Base-by-base conservation (phyloP, 2,329 filamentous ascomycete species). In the Thielaviopsis euricoi region DNA sequence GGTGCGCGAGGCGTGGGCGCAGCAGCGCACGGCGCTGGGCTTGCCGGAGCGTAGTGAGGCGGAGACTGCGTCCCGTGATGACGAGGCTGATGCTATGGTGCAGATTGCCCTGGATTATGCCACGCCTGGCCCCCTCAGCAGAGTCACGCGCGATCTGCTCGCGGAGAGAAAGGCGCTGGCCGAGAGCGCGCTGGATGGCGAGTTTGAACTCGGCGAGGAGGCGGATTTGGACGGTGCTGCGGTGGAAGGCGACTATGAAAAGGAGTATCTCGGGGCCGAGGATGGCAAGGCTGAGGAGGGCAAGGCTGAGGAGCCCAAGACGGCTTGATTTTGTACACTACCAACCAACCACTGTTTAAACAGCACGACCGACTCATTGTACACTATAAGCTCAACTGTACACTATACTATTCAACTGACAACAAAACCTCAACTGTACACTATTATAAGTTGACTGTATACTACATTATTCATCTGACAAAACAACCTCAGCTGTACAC, bases 1-100 rank as follows among this genome's bases (percentile, higher is more conserved):
- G 21, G 78, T 94, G 55, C 81, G 83, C 68, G 77, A 78, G 63
- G 75, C 79, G 63, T 87, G 89, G 66, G 77, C 78, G 49, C 68
- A 72, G 54, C 77, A 95, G 73, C 76, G 89, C 61, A 71, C 74
- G 59, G 73, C 73, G 21, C 68, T 93, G 54, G 87, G 88, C 0
- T 66, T 95, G 60, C 65, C 69, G 55, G 70, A 70, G 17, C 69
- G 65, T 61, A 65, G 68, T 52, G 62, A 71, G 67, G 55, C 66
- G 70, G 52, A 54, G 56, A 21, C 19, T 40, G 12, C 17, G 46
- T 49, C 65, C 62, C 64, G 68, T 51, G 63, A 71, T 10, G 67
- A 68, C 55, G 66, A 71, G 52, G 65, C 68, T 52, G 70, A 71
- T 25, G 66, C 70, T 26, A 60, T 75, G 9, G 68, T 74, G 19